Evolutionary conservation across 805 yeast genomes (phyloP).

Genomic region (Isabelozyma pseudorhagii): DNA sequence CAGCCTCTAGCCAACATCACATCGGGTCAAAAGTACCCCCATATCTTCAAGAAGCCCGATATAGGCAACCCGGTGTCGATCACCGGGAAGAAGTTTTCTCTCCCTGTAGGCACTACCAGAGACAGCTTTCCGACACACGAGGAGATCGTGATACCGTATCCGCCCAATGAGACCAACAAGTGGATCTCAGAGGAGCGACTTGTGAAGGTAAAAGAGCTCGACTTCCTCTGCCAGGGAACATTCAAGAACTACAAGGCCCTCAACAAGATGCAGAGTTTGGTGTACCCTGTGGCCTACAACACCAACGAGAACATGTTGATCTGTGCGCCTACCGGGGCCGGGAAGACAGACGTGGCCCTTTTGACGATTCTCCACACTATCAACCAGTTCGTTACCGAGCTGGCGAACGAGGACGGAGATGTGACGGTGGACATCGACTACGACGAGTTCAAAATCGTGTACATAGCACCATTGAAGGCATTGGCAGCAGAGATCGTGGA

Average conservation of each 20-base stretch:
- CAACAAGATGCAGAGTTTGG: conserved; percentile 86
- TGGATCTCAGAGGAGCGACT: conserved; percentile 46
- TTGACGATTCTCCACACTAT: conserved; percentile 77
- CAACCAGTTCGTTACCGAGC: conserved; percentile 61
- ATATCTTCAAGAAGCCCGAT: conserved; percentile 73
- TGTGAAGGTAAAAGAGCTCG: conserved; percentile 61
- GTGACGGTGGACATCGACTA: conserved; percentile 65
- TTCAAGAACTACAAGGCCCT: conserved; percentile 74
- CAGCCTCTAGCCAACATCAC: conserved; percentile 45
- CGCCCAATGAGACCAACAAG: conserved; percentile 46
- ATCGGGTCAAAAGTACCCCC: conserved; percentile 65
- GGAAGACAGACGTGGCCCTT: conserved; percentile 92
- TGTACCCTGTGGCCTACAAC: conserved; percentile 87
- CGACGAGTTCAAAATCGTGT: conserved; percentile 85
- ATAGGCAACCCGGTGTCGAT: conserved; percentile 65
- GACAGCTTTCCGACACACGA: conserved; percentile 62
- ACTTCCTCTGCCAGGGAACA: conserved; percentile 77
- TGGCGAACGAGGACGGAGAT: conserved; percentile 40
- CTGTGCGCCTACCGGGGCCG: conserved; percentile 98
- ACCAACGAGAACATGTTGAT: conserved; percentile 93
- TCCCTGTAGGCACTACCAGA: conserved; percentile 81
- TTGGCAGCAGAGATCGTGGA: conserved; percentile 96
- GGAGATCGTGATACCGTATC: conserved; percentile 79
- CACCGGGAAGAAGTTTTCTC: conserved; percentile 72
- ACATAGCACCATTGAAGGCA: conserved; percentile 92